These are phyloP conservation scores for Phlebiopsis flavidoalba DNA, from an alignment of 768 basidiomycete genomes.

Conservation along the genomic window DNA sequence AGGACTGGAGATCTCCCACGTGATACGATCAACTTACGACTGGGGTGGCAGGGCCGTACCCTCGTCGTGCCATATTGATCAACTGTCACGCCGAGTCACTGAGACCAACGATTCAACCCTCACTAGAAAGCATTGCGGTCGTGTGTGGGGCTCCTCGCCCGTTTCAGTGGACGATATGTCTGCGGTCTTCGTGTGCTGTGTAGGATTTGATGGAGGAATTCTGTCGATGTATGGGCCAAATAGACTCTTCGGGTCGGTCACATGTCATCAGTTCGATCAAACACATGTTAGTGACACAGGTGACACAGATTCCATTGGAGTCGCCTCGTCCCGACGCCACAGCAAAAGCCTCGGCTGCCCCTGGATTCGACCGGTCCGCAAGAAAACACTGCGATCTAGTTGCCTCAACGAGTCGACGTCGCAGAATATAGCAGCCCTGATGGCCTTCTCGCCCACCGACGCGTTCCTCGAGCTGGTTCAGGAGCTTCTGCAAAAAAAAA, in stretches of 20 bases:
- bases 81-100: constrained; percentile 81
- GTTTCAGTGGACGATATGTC: constrained; percentile 89
- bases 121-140: constrained; percentile 82
- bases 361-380: constrained; percentile 87
- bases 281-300: constrained; percentile 62
- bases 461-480: constrained; percentile 52
- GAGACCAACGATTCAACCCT: constrained; percentile 72
- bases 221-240: constrained; percentile 77
- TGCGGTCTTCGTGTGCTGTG: constrained; percentile 87
- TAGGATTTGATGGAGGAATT: constrained; percentile 95
- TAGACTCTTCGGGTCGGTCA: neutral
- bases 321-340: constrained; percentile 47
- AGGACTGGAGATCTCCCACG: neutral
- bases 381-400: constrained; percentile 55
- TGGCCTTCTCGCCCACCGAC: constrained; percentile 53
- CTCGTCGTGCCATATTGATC: constrained; percentile 80
- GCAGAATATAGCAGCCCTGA: constrained; percentile 53
- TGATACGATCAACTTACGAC: neutral
- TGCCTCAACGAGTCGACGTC: constrained; percentile 24
- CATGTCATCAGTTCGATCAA: neutral
- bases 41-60: constrained; percentile 53
- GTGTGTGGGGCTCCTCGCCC: constrained; percentile 79
- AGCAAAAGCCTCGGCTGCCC: constrained; percentile 58
- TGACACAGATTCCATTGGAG: constrained; percentile 85
- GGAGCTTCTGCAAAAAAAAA: constrained; percentile 7